A percentile compares a stretch with the other conserved stretches of the same genome.
Evolutionary conservation across 495 filamentous ascomycete species (phyloP).

Genomic region (Neurospora sp.): DNA sequence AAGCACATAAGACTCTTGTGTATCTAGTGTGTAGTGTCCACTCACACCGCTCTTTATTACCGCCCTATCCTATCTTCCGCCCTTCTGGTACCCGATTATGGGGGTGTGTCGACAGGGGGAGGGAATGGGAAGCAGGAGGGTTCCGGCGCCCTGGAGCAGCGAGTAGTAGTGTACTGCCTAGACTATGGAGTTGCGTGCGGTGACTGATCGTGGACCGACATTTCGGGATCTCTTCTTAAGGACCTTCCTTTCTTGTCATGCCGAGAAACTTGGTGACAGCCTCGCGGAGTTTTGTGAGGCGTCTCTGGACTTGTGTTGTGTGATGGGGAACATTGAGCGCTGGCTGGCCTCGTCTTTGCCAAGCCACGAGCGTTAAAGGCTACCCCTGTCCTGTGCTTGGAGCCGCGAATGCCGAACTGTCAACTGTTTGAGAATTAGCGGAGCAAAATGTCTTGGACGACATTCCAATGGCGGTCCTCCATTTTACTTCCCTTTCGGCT

Average conservation of each 20-base stretch:
- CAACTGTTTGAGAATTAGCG: background rate
- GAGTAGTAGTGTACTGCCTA: background rate
- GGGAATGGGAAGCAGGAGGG: background rate
- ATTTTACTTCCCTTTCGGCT: background rate
- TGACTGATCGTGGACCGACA: background rate
- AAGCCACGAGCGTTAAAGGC: background rate
- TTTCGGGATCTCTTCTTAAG: conserved; percentile 1
- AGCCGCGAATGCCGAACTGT: background rate
- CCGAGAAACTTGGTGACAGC: conserved; percentile 4
- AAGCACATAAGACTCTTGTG: background rate
- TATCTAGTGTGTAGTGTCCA: background rate
- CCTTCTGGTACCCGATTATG: background rate
- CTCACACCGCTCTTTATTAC: background rate
- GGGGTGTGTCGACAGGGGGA: background rate
- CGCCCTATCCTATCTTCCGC: background rate
- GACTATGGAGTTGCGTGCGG: background rate
- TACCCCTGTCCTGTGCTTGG: background rate
- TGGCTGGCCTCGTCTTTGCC: background rate
- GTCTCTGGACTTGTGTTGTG: background rate
- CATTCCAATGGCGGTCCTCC: background rate
- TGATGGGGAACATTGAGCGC: background rate
- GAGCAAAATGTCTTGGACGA: background rate
- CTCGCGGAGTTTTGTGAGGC: background rate
- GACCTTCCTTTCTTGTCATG: conserved; percentile 22
- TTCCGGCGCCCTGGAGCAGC: background rate